Base-by-base conservation (phyloP, 805 yeast genomes). In the Hemisphaericaspora nanyangensis region DNA sequence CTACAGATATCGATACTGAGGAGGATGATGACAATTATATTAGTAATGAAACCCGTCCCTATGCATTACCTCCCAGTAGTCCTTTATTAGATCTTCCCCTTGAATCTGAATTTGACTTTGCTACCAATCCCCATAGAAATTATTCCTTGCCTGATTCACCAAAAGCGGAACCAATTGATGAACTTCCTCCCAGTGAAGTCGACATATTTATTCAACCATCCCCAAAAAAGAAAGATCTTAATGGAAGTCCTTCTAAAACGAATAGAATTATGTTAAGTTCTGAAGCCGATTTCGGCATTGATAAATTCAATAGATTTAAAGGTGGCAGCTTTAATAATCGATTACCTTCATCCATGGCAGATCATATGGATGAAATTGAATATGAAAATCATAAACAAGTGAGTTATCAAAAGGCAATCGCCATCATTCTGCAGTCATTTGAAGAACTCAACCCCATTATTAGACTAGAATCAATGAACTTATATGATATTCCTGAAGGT, bases 401-500 rank as follows among this genome's bases (percentile, higher is more conserved):
- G 2, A 26, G 38, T 15, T 42, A 29, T 32, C 22, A 37, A 13
- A 51, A 52, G 5, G 80, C 80, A 0, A 48, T 72, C 13, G 62
- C 63, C 3, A 54, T 65, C 3, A 68, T 79, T 12, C 57, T 71
- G 10, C 53, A 58, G 4, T 61, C 74, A 3, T 76, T 80, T 43
- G 83, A 77, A 44, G 66, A 72, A 31, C 66, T 69, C 5, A 45
- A 52, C 7, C 64, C 76, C 1, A 60, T 51, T n/a, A 60, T 80
- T 2, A 57, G 69, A 39, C 49, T 80, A 19, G 82, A 78, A 37
- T 57, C 68, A 12, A 51, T 77, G 55, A 69, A 65, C 0, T 56
- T 80, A 29, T 61, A 58, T 8, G 69, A 69, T 5, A 54, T 80
- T 3, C 85, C 86, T 1, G 78, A 75, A 37, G 82, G 78, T 45